Evolutionary conservation across 805 yeast genomes (phyloP).

Genomic region (Lachancea meyersii): DNA sequence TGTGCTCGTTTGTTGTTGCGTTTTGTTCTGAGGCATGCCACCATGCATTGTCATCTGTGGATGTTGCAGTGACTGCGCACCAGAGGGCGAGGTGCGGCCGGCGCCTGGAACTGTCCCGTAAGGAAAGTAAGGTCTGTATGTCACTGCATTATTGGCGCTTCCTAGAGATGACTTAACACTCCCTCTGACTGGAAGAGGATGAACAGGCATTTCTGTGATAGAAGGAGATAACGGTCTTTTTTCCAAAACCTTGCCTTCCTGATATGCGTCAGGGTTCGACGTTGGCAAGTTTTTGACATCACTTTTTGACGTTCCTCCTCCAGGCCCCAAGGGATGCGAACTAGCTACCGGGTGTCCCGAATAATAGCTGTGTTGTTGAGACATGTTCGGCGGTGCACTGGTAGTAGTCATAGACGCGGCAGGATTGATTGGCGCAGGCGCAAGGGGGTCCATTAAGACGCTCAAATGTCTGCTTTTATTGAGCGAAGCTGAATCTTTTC

Average conservation of each 20-base stretch:
- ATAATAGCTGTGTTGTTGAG: constrained; percentile 4
- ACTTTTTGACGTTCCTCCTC: background rate
- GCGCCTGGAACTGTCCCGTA: constrained; percentile 11
- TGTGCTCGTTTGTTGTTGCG: constrained; percentile 2
- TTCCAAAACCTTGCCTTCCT: background rate
- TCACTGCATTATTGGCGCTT: constrained; percentile 6
- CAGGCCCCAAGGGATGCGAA: background rate
- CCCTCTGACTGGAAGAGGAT: constrained; percentile 1
- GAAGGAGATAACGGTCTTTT: constrained; percentile 10
- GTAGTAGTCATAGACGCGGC: background rate
- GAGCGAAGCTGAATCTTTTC: constrained; percentile 11
- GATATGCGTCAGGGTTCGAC: constrained; percentile 3
- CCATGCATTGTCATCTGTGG: background rate
- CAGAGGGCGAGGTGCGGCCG: constrained; percentile 2
- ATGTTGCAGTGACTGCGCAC: constrained; percentile 1
- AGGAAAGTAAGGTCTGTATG: constrained; percentile 11
- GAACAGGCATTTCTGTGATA: background rate
- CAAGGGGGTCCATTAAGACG: constrained; percentile 23
- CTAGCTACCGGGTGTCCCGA: constrained; percentile 1
- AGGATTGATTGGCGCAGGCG: constrained; percentile 15
- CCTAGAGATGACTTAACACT: background rate
- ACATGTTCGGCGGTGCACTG: constrained; percentile 5
- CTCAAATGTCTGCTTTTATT: constrained; percentile 23
- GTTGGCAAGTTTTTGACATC: constrained; percentile 5
- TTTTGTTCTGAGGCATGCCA: constrained; percentile 2